These are phyloP conservation scores for Pleurotus pulmonarius DNA, from an alignment of 768 basidiomycete species.

Conservation along the genomic window DNA sequence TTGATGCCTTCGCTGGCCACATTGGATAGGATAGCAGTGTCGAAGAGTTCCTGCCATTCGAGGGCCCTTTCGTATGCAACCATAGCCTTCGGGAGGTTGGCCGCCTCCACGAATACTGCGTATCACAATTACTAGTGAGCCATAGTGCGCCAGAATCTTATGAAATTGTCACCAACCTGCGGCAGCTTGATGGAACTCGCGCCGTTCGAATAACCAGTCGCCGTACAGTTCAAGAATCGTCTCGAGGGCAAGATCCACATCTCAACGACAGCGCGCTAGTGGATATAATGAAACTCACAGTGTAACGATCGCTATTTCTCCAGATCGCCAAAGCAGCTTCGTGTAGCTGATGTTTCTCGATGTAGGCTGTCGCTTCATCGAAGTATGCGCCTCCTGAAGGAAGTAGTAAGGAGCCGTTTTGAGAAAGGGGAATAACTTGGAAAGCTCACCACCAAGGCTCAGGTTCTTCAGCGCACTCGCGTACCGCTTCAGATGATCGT, in stretches of 20 bases:
- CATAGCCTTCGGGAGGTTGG: constrained; percentile 69
- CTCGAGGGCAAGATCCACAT: constrained; percentile 32
- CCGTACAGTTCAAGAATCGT: constrained; percentile 73
- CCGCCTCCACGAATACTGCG: constrained; percentile 72
- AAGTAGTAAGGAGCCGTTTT: neutral
- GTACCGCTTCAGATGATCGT: constrained; percentile 83
- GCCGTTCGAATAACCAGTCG: constrained; percentile 80
- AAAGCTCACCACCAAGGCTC: constrained; percentile 56
- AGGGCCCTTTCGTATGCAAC: constrained; percentile 83
- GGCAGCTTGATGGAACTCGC: constrained; percentile 83
- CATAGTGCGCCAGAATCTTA: too few relatives aligned
- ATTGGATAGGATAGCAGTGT: constrained; percentile 57
- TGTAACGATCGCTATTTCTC: constrained; percentile 58
- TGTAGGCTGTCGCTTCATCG: constrained; percentile 75
- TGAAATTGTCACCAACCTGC: constrained; percentile 44
- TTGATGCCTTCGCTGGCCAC: constrained; percentile 52
- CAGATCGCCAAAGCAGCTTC: constrained; percentile 73
- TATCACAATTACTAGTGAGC: neutral
- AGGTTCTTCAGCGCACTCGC: constrained; percentile 75
- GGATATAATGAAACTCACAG: constrained; percentile 35
- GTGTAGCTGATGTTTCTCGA: constrained; percentile 76
- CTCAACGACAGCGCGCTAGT: neutral
- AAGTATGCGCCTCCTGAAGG: constrained; percentile 62
- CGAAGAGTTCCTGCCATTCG: constrained; percentile 91
- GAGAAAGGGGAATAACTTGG: neutral